phyloP scores from a whole-genome alignment of 148 eudicot genomes.

The Polygonum aviculare region DNA sequence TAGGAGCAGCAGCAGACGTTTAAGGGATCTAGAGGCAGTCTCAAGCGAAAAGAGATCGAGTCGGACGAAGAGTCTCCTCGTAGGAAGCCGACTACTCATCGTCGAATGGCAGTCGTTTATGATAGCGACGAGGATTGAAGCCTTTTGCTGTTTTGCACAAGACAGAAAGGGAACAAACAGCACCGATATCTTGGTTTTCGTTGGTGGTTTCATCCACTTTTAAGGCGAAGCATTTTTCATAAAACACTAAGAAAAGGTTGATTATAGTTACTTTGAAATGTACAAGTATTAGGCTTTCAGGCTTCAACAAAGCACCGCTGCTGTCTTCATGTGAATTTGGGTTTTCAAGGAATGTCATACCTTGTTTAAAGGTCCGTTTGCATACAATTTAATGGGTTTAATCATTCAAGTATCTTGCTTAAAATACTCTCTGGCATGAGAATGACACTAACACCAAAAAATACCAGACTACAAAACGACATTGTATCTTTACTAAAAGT shows the following conservation, averaged over 20 bases:
- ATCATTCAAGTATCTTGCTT: too few relatives aligned
- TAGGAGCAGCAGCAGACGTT: constrained; percentile 60
- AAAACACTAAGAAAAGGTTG: neutral
- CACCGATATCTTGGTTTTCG: neutral
- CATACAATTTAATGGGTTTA: constrained; percentile 30
- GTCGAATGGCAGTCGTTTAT: constrained; percentile 68
- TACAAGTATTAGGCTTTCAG: neutral
- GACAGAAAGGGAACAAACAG: neutral
- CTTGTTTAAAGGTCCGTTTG: neutral
- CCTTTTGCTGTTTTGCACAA: neutral
- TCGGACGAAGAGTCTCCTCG: constrained; percentile 92
- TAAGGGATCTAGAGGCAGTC: constrained; percentile 49
- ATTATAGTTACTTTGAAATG: neutral
- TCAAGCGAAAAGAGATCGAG: constrained; percentile 72
- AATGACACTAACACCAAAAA: too few relatives aligned
- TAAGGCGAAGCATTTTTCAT: neutral
- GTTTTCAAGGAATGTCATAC: neutral
- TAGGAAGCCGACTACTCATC: constrained; percentile 56
- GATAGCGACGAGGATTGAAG: constrained; percentile 84
- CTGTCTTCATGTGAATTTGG: neutral
- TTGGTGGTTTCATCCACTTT: neutral
- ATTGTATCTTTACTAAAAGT: too few relatives aligned
- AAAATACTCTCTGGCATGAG: too few relatives aligned
- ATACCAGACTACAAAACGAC: too few relatives aligned
- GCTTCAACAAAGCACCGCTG: neutral